phyloP scores from a whole-genome alignment of 371 early-diverging fungal species.

The Batkoa obscura region DNA sequence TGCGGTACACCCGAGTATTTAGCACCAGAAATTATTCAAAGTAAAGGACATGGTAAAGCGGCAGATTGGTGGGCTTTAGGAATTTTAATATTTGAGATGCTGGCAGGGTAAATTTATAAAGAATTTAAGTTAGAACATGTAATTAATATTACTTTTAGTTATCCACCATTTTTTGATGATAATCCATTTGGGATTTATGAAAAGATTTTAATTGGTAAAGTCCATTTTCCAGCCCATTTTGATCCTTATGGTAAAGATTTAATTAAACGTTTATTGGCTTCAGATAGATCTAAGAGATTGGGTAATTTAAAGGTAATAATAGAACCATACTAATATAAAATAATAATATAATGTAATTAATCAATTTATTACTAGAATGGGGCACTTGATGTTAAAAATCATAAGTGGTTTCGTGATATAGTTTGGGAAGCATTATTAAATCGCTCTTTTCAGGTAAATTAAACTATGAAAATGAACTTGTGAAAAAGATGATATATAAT shows the following conservation, averaged over 20 bases:
- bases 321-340: background rate
- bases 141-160: conserved; percentile 11
- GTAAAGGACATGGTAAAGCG: conserved; percentile 87
- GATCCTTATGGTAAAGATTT: conserved; percentile 81
- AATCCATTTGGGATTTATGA: conserved; percentile 82
- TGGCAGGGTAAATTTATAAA: conserved; percentile 36
- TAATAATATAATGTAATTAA: background rate
- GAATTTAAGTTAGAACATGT: background rate
- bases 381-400: conserved; percentile 56
- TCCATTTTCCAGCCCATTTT: conserved; percentile 80
- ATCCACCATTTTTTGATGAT: conserved; percentile 96
- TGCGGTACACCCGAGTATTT: conserved; percentile 98
- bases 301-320: conserved; percentile 65
- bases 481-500: conserved; percentile 9
- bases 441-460: conserved; percentile 30
- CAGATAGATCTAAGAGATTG: conserved; percentile 76
- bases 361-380: conserved; percentile 51
- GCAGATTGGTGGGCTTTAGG: conserved; percentile 99
- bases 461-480: too few species aligned
- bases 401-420: conserved; percentile 70
- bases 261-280: conserved; percentile 72
- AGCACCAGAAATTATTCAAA: conserved; percentile 96
- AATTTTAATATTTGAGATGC: conserved; percentile 90
- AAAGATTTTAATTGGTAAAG: conserved; percentile 75
- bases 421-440: conserved; percentile 65